These are phyloP conservation scores for Colletotrichum higginsianum DNA, from an alignment of 2,329 filamentous ascomycete genomes.

Conservation along the genomic window DNA sequence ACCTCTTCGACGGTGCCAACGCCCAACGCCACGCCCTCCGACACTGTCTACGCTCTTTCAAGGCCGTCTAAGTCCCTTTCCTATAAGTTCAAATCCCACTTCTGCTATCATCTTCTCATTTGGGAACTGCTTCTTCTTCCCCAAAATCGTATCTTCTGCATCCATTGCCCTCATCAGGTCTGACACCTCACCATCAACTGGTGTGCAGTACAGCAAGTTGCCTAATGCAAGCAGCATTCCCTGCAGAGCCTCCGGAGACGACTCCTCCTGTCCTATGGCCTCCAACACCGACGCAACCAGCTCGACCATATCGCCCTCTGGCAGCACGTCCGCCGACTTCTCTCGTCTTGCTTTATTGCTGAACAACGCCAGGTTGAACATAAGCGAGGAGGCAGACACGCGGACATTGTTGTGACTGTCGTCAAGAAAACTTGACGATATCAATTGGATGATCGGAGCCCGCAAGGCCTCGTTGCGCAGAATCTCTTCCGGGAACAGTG, in stretches of 20 bases:
- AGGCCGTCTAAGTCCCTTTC: conserved; percentile 62
- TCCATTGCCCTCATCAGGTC: conserved; percentile 87
- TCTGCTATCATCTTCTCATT: conserved; percentile 71
- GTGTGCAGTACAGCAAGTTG: conserved; percentile 79
- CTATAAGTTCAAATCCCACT: conserved; percentile 66
- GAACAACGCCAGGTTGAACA: conserved; percentile 84
- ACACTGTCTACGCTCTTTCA: conserved; percentile 1
- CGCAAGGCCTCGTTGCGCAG: conserved; percentile 67
- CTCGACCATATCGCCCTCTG: conserved; percentile 83
- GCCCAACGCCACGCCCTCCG: conserved; percentile 34
- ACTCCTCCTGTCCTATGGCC: conserved; percentile 72
- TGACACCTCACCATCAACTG: conserved; percentile 80
- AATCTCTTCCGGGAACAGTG: conserved; percentile 78
- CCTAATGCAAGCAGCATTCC: conserved; percentile 84
- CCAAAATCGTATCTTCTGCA: conserved; percentile 74
- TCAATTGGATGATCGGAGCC: conserved; percentile 74
- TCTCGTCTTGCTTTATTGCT: conserved; percentile 77
- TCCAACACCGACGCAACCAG: conserved; percentile 86
- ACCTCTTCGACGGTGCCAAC: conserved; percentile 22
- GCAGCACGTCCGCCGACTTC: conserved; percentile 70
- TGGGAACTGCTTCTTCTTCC: conserved; percentile 71
- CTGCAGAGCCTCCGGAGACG: conserved; percentile 80
- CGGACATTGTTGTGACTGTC: conserved; percentile 80
- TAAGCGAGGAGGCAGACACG: conserved; percentile 84
- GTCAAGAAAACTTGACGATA: conserved; percentile 86